Conservation (phyloP, 192 early-diverging fungal species). For the Pilobolus umbonatus region DNA sequence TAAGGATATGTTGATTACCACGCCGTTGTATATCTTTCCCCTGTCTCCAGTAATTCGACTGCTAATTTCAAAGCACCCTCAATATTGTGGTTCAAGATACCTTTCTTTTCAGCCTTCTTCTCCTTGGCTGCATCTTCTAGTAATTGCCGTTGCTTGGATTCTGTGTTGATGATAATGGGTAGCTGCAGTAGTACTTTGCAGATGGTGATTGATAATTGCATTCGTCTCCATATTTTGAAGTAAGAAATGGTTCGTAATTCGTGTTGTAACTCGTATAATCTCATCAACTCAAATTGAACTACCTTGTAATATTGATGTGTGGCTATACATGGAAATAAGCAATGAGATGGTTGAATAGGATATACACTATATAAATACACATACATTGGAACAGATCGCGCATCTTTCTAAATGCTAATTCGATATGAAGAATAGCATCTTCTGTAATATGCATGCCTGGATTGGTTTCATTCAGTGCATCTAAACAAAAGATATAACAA, state of each 20-base stretch:
- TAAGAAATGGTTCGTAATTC: conserved; percentile 49
- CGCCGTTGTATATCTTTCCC: conserved; percentile 21
- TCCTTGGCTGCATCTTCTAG: conserved; percentile 1
- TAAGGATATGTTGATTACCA: conserved; percentile 12
- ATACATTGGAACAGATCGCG: conserved; percentile 38
- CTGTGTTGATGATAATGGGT: conserved; percentile 51
- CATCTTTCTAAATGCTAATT: conserved; percentile 34
- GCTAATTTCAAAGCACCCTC: conserved; percentile 30
- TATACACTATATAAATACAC: neutral
- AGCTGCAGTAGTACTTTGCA: conserved; percentile 46
- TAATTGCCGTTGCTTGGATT: conserved; percentile 21
- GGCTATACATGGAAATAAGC: conserved; percentile 42
- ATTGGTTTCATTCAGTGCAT: conserved; percentile 40
- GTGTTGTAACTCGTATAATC: conserved; percentile 52
- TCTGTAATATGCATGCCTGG: conserved; percentile 39
- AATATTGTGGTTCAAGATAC: conserved; percentile 25
- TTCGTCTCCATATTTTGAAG: conserved; percentile 49
- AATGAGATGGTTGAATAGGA: no score
- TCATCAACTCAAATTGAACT: conserved; percentile 52
- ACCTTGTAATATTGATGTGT: conserved; percentile 55
- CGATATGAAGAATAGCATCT: conserved; percentile 37
- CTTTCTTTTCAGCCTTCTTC: conserved; percentile 13
- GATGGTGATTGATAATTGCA: conserved; percentile 48
- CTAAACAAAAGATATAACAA: conserved; percentile 3
- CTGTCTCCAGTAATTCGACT: conserved; percentile 28